Evolutionary conservation across 2,329 filamentous ascomycete species (phyloP), one percentile per base, ranked within the genome.

Genomic region (Cladobotryum mycophilum): DNA sequence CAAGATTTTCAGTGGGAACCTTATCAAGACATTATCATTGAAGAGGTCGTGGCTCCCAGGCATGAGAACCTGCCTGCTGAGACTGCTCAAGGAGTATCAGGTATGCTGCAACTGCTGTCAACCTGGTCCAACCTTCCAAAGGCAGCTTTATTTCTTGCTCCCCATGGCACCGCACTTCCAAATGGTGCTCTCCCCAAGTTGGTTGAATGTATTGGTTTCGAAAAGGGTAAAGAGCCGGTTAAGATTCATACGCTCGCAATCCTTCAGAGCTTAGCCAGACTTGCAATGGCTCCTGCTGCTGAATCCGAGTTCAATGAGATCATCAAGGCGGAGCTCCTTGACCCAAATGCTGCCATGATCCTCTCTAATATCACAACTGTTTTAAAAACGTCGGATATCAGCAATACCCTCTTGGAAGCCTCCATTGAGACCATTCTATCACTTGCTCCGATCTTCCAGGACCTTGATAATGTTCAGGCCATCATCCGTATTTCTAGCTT

Each of bases 1-100:
- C 77, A 82, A 2, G 75, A 77, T 9, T 86, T 86, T 54, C 76
- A 87, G 46, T 95, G 91, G 87, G 74, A 74, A 2, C 72, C 76
- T 1, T 95, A 91, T 64, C 78, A 88, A 36, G 75, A 80, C 8
- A 68, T 79, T 1, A 84, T 97, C 47, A 81, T 93, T 48, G 72
- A 79, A 25, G 85, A 96, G 61, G 72, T 95, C 22, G 76, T 99
- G 42, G 82, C 81, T 47, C 89, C 89, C 15, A 80, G 89, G 56
- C 73, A 97, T 15, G 79, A 85, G 2, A 88, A 87, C 51, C 80
- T 99, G 48, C 82, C 90, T 0, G 75, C 80, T 5, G 93, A 99
- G 70, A 96, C 89, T 41, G 87, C 89, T 0, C 91, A 99, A 64
- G 89, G 89, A 13, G 76, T 96, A 7, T 97, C 93, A 3, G 88